Conservation (phyloP, 2,329 filamentous ascomycete species). For the Neopestalotiopsis clavispora region DNA sequence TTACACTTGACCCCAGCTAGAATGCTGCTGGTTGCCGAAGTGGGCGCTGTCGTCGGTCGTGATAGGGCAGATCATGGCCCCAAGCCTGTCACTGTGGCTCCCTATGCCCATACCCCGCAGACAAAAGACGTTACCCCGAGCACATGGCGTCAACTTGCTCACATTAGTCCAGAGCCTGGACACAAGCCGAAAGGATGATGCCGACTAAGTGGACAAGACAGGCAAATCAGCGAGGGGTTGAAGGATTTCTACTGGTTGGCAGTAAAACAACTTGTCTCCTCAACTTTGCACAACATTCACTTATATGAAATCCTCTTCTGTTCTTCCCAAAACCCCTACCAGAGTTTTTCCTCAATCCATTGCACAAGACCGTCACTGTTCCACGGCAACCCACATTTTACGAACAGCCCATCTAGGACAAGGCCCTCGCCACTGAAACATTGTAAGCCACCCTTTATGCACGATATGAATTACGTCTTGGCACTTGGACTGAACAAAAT, state of each 20-base stretch:
- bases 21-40: slow-evolving; percentile 14
- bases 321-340: not conserved
- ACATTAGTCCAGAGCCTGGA: slow-evolving; percentile 4
- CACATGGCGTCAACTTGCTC: slow-evolving; percentile 1
- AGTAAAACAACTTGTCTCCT: not conserved
- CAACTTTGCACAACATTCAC: not conserved
- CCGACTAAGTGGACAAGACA: slow-evolving; percentile 4
- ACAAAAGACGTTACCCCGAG: slow-evolving; percentile 2
- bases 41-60: slow-evolving; percentile 2
- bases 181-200: slow-evolving; percentile 8
- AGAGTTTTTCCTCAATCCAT: not conserved
- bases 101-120: slow-evolving; percentile 11
- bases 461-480: not conserved
- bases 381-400: not conserved
- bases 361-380: not conserved
- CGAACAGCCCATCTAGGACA: not conserved
- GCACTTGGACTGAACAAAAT: not conserved
- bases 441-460: slow-evolving; percentile 3
- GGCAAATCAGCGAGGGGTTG: not conserved
- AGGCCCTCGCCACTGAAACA: slow-evolving; percentile 11
- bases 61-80: slow-evolving; percentile 4
- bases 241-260: not conserved
- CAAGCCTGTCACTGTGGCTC: not conserved
- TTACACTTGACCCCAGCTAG: not conserved
- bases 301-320: not conserved